These are phyloP conservation scores for Juncus inflexus DNA, from an alignment of 176 grass and related monocot genomes.

Conservation along the genomic window DNA sequence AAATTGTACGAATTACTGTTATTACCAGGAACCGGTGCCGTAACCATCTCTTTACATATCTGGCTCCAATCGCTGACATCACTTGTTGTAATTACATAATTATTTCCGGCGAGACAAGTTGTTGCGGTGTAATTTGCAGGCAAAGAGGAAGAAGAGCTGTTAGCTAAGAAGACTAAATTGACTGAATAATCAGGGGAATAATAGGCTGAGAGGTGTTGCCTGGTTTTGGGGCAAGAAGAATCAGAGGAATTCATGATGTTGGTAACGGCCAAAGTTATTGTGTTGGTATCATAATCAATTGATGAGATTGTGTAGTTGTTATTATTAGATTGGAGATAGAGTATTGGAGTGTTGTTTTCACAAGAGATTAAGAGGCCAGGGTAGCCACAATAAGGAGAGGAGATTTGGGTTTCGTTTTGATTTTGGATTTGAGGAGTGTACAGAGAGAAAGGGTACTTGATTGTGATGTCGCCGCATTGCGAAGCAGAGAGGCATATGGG, in stretches of 20 bases:
- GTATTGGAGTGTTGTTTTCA: constrained; percentile 4
- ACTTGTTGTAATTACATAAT: background rate
- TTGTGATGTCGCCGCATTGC: background rate
- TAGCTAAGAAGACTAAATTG: constrained; percentile 34
- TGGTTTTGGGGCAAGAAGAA: constrained; percentile 20
- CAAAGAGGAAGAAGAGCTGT: constrained; percentile 2
- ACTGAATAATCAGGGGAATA: constrained; percentile 12
- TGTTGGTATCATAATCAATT: constrained; percentile 32
- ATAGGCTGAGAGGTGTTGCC: background rate
- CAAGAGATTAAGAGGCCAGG: constrained; percentile 36
- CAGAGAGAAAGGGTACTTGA: constrained; percentile 4
- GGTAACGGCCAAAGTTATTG: constrained; percentile 22
- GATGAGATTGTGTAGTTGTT: constrained; percentile 17
- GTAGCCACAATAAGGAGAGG: constrained; percentile 31
- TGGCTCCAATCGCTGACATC: background rate
- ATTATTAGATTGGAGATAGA: background rate
- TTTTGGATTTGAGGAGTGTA: background rate
- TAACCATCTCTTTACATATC: background rate
- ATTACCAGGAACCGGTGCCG: constrained; percentile 23
- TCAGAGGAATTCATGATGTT: background rate
- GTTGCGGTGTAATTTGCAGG: constrained; percentile 22
- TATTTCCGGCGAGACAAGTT: background rate
- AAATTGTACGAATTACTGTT: background rate
- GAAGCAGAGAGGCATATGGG: background rate
- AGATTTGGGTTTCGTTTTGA: background rate